phyloP scores from a whole-genome alignment of 768 basidiomycete genomes.

The Tricholoma hemisulphureum region DNA sequence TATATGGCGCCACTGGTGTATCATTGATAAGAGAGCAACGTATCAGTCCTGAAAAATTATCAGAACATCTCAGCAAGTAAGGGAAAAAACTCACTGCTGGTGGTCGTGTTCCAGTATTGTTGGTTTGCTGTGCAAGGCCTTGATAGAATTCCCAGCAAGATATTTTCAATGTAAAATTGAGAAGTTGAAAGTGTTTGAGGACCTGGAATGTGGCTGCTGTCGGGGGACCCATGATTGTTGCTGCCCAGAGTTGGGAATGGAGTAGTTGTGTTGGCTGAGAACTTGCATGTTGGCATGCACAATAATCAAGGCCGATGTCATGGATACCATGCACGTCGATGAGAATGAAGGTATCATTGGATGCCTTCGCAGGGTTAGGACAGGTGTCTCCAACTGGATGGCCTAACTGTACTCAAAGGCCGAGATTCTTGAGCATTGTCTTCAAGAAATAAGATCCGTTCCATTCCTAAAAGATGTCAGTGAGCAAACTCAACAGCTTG shows the following conservation, averaged over 20 bases:
- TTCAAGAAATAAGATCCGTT: slow-evolving; percentile 9
- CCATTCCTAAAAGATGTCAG: neutral
- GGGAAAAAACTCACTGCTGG: neutral
- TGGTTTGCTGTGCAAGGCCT: slow-evolving; percentile 17
- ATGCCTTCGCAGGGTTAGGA: slow-evolving; percentile 1
- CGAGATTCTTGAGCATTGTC: slow-evolving; percentile 18
- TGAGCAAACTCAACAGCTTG: neutral
- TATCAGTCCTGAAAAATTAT: neutral
- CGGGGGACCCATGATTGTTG: slow-evolving; percentile 25
- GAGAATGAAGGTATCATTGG: slow-evolving; percentile 26
- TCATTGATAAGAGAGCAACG: slow-evolving; percentile 4
- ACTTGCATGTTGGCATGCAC: slow-evolving; percentile 22
- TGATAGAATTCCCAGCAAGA: slow-evolving; percentile 30
- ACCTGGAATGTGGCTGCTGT: slow-evolving; percentile 25
- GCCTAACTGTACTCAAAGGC: slow-evolving; percentile 25
- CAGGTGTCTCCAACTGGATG: slow-evolving; percentile 9
- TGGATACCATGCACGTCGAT: slow-evolving; percentile 31
- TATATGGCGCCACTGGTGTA: slow-evolving; percentile 21
- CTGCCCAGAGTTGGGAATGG: slow-evolving; percentile 27
- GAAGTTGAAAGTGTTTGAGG: slow-evolving; percentile 25
- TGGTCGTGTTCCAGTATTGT: slow-evolving; percentile 19
- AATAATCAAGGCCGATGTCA: slow-evolving; percentile 26
- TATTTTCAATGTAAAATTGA: slow-evolving; percentile 27
- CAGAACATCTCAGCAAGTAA: neutral
- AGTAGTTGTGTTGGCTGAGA: slow-evolving; percentile 26